Conservation (phyloP, 1,284 basidiomycete species). For the Abortiporus biennis region DNA sequence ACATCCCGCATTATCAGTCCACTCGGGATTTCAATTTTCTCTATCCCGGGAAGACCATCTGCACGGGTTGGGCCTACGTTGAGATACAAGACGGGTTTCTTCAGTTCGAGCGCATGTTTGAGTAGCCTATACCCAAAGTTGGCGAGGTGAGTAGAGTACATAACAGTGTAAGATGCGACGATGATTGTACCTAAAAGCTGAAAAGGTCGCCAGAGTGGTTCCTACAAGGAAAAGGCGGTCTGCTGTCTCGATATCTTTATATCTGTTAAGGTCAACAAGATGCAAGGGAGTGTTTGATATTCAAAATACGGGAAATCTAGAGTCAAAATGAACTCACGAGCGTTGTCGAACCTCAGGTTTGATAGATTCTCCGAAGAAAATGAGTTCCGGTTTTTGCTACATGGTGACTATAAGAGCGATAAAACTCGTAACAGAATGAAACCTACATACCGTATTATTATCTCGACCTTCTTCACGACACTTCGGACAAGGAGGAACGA, state of each 20-base stretch:
- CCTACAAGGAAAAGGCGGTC: constrained; percentile 77
- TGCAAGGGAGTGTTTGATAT: not conserved
- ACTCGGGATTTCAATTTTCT: constrained; percentile 72
- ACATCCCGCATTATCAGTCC: constrained; percentile 65
- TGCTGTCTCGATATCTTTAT: constrained; percentile 50
- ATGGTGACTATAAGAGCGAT: constrained; percentile 8
- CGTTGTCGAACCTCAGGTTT: constrained; percentile 51
- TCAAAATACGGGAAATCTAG: not conserved
- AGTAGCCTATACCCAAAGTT: constrained; percentile 48
- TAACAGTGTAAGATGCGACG: not conserved
- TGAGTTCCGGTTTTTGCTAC: constrained; percentile 80
- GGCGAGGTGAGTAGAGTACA: not conserved
- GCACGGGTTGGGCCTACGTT: constrained; percentile 86
- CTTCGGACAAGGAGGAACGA: constrained; percentile 69
- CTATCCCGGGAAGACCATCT: constrained; percentile 64
- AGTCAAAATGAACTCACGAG: constrained; percentile 48
- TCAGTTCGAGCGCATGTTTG: constrained; percentile 69
- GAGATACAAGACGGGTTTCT: constrained; percentile 75
- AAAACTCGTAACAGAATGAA: too few species aligned
- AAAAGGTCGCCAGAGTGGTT: constrained; percentile 88
- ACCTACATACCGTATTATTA: constrained; percentile 44
- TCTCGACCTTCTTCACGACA: constrained; percentile 52
- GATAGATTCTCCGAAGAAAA: constrained; percentile 89
- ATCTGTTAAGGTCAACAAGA: constrained; percentile 33
- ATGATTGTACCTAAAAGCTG: constrained; percentile 68